Conservation (phyloP, 495 filamentous ascomycete genomes). For the Umbilicaria muhlenbergii region DNA sequence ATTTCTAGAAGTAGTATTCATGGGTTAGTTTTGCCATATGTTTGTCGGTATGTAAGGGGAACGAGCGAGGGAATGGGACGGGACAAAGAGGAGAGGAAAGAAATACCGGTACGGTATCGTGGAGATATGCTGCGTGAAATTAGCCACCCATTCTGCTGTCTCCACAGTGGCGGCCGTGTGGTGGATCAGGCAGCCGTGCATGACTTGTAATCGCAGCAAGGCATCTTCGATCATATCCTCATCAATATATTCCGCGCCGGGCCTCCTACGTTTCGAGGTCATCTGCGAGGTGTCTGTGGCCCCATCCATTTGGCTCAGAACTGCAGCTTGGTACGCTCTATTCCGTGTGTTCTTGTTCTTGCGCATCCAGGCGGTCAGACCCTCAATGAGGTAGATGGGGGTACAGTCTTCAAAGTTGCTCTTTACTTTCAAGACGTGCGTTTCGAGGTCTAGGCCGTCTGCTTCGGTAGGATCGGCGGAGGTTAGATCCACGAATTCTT, state of each 20-base stretch:
- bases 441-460: conserved; percentile 33
- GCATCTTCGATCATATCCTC: conserved; percentile 63
- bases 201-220: conserved; percentile 54
- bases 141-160: conserved; percentile 61
- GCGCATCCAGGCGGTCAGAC: conserved; percentile 47
- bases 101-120: conserved; percentile 52
- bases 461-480: conserved; percentile 14
- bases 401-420: conserved; percentile 33
- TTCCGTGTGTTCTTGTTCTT: conserved; percentile 56
- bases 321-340: conserved; percentile 47
- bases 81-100: neutral
- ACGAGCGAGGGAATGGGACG: neutral
- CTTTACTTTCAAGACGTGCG: conserved; percentile 42
- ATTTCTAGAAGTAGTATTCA: conserved; percentile 15
- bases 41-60: neutral
- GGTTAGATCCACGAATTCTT: conserved; percentile 47
- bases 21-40: neutral
- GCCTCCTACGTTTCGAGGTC: conserved; percentile 12
- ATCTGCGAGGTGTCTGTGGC: conserved; percentile 1
- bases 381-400: conserved; percentile 66
- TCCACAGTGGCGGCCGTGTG: conserved; percentile 47
- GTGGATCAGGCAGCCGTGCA: conserved; percentile 52
- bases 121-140: conserved; percentile 69
- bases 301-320: conserved; percentile 35
- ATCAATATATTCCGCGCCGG: conserved; percentile 26